These are phyloP conservation scores for Naganishia sp. DNA, from an alignment of 1,284 basidiomycete genomes.

Conservation along the genomic window DNA sequence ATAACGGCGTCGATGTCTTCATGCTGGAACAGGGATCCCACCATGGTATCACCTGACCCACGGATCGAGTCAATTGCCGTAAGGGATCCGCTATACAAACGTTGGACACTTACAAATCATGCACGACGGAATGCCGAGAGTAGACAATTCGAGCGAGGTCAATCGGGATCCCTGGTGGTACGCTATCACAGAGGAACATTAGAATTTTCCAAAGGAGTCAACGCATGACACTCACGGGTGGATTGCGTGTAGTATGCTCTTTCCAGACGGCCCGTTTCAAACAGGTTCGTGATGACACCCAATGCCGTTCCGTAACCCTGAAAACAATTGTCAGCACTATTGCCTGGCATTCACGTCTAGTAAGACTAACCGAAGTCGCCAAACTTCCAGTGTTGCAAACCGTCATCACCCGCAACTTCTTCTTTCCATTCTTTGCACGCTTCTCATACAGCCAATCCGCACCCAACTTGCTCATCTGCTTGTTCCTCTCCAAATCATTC, in stretches of 20 bases:
- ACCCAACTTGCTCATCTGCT: constrained; percentile 74
- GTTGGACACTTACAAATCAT: constrained; percentile 67
- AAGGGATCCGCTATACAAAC: neutral
- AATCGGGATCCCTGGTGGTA: constrained; percentile 82
- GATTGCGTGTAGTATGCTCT: constrained; percentile 88
- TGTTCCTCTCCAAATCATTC: constrained; percentile 82
- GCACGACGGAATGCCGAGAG: constrained; percentile 75
- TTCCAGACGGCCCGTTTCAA: constrained; percentile 71
- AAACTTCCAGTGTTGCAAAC: constrained; percentile 95
- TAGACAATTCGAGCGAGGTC: constrained; percentile 81
- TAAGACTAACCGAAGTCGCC: constrained; percentile 73
- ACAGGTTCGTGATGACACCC: constrained; percentile 85
- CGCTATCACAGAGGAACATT: constrained; percentile 45
- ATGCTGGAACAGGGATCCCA: constrained; percentile 86
- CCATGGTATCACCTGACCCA: constrained; percentile 74
- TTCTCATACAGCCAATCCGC: constrained; percentile 76
- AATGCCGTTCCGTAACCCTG: constrained; percentile 91
- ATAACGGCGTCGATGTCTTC: constrained; percentile 80
- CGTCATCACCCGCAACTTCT: constrained; percentile 73
- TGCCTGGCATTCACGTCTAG: no score
- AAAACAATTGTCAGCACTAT: neutral
- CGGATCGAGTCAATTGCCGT: no score
- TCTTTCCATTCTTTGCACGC: constrained; percentile 53
- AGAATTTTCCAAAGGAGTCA: neutral
- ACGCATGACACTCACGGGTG: constrained; percentile 55